Evolutionary conservation across 163 green algal species (phyloP).

Genomic region (Chlamydomonas reinhardtii): DNA sequence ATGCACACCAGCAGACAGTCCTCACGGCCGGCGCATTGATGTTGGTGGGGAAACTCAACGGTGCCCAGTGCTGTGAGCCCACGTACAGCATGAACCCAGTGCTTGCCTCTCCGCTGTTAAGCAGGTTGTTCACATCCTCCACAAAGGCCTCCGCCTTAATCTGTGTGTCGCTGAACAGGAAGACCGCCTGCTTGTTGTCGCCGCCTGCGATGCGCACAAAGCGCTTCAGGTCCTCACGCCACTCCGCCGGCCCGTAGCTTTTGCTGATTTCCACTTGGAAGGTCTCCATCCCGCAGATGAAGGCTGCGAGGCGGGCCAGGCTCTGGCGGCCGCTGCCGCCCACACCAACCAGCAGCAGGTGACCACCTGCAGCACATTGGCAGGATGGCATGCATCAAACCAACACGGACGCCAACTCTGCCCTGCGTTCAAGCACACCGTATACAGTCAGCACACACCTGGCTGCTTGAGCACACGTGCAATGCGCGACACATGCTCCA

Average conservation of each 20-base stretch:
- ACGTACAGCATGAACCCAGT: no score
- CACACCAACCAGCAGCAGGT: constrained; percentile 85
- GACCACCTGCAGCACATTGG: constrained; percentile 49
- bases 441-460: no score
- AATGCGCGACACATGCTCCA: constrained; percentile 83
- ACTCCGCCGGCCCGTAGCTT: constrained; percentile 73
- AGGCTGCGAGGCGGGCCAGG: constrained; percentile 77
- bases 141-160: constrained; percentile 84
- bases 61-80: no score
- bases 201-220: constrained; percentile 67
- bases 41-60: no score
- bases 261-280: constrained; percentile 78
- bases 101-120: constrained; percentile 81
- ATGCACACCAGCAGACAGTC: background rate
- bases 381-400: no score
- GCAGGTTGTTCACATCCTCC: constrained; percentile 84
- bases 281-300: constrained; percentile 78
- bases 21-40: no score
- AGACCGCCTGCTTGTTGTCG: constrained; percentile 70
- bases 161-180: constrained; percentile 84
- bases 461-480: constrained; percentile 78
- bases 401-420: no score
- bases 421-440: no score
- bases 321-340: constrained; percentile 80
- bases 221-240: constrained; percentile 79